Evolutionary conservation across 2,329 filamentous ascomycete genomes (phyloP), one percentile per base, ranked within the genome.

Genomic region (Teratosphaeria viscida): DNA sequence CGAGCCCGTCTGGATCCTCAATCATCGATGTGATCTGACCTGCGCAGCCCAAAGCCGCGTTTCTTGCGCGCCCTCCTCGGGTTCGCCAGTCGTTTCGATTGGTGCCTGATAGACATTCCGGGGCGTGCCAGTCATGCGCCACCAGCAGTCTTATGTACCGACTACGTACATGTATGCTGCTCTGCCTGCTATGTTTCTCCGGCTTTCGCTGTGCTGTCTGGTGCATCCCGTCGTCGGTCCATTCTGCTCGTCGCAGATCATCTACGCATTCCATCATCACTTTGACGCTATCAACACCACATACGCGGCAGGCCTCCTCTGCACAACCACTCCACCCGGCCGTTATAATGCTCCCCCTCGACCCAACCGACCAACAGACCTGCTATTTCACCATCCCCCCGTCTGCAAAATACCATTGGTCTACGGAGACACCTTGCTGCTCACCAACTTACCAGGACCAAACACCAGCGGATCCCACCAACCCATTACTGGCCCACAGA

Each of bases 351-450:
- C 57, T 59, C 32, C 55, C 52, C 10, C 34, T 55, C 57, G 34
- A 59, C 35, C 55, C 57, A 16, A 52, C 23, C 27, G 56, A 39
- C 53, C 19, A 29, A 2, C 29, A 29, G n/a, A 12, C 54, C 35
- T 59, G 58, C 58, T 56, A 59, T 54, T 59, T 57, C 58, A 59
- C 37, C 37, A 39, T 34, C 23, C 12, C 26, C 6, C 54, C 54
- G 52, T 26, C 54, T 2, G 4, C 39, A 32, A 10, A 56, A 39
- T 19, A 39, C 11, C 32, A 60, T 49, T 57, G 43, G 26, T 57
- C 58, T 19, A 39, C 23, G 16, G 55, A 60, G 26, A 57, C 55
- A 26, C 55, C 59, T 26, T 60, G 59, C 55, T 56, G 55, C 34
- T 60, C 59, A 23, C 59, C 59, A 19, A 14, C 35, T 5, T 34